Conservation (phyloP, 805 yeast species). For the Candida argentea region DNA sequence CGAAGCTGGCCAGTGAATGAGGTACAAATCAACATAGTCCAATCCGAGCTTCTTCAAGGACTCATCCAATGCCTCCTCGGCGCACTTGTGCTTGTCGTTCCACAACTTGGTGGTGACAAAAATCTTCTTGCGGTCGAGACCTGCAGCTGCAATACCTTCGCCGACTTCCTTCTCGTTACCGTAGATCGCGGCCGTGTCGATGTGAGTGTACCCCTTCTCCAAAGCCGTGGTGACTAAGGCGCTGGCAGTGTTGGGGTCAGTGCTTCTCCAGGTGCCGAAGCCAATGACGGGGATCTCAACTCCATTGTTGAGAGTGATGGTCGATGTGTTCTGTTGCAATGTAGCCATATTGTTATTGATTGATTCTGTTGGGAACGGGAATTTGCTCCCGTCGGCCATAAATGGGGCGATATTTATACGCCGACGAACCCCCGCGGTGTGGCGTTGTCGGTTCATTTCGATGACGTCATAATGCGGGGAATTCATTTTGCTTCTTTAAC, state of each 20-base stretch:
- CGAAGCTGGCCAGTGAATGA: slow-evolving; percentile 78
- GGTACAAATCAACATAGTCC: slow-evolving; percentile 69
- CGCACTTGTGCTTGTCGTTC: slow-evolving; percentile 43
- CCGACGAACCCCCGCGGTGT: neutral
- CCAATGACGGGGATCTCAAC: slow-evolving; percentile 55
- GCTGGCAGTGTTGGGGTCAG: slow-evolving; percentile 43
- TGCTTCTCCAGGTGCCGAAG: slow-evolving; percentile 58
- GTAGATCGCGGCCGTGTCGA: slow-evolving; percentile 68
- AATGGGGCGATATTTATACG: slow-evolving; percentile 2
- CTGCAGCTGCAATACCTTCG: slow-evolving; percentile 40
- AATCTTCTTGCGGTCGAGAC: slow-evolving; percentile 53
- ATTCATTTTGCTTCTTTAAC: no score
- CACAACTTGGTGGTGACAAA: slow-evolving; percentile 68
- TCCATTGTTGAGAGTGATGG: slow-evolving; percentile 50
- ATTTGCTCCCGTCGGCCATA: slow-evolving; percentile 3
- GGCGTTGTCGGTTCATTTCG: neutral
- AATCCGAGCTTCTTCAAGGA: slow-evolving; percentile 55
- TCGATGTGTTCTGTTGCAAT: slow-evolving; percentile 5
- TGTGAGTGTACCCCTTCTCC: slow-evolving; percentile 61
- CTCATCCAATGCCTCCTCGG: slow-evolving; percentile 42
- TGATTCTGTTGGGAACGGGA: neutral
- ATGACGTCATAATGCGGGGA: no score
- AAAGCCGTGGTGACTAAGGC: slow-evolving; percentile 52
- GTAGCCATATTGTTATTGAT: slow-evolving; percentile 1
- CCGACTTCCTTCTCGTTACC: slow-evolving; percentile 61